Conservation (phyloP, 306 rosid species). For the Corylus americana region DNA sequence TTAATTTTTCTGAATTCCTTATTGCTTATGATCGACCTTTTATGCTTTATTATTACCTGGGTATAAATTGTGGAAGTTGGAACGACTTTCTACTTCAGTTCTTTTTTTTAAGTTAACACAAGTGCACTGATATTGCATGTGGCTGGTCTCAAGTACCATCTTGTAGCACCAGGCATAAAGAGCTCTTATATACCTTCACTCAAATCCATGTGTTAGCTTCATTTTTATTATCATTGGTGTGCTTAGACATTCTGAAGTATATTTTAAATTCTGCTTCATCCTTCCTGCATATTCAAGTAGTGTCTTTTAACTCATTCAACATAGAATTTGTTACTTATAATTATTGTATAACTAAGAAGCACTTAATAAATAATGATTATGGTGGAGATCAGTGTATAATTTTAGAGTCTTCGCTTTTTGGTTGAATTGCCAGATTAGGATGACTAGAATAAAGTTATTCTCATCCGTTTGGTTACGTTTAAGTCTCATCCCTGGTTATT, state of each 20-base stretch:
- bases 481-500: neutral
- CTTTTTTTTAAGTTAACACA: neutral
- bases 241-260: neutral
- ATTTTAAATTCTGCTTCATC: neutral
- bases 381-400: neutral
- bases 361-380: neutral
- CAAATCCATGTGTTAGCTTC: neutral
- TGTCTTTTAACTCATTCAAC: conserved; percentile 1
- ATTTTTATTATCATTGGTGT: neutral
- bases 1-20: neutral
- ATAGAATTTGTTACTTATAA: neutral
- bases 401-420: neutral
- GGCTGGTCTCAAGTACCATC: neutral
- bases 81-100: neutral
- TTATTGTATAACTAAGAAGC: neutral
- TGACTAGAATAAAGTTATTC: conserved; percentile 1
- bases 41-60: neutral
- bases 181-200: neutral
- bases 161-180: neutral
- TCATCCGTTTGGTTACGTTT: neutral
- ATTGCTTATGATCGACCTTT: neutral
- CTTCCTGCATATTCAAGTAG: neutral
- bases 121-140: neutral
- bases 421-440: neutral
- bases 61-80: neutral